Base-by-base conservation (phyloP, 495 filamentous ascomycete genomes). In the Penicillium daleae region DNA sequence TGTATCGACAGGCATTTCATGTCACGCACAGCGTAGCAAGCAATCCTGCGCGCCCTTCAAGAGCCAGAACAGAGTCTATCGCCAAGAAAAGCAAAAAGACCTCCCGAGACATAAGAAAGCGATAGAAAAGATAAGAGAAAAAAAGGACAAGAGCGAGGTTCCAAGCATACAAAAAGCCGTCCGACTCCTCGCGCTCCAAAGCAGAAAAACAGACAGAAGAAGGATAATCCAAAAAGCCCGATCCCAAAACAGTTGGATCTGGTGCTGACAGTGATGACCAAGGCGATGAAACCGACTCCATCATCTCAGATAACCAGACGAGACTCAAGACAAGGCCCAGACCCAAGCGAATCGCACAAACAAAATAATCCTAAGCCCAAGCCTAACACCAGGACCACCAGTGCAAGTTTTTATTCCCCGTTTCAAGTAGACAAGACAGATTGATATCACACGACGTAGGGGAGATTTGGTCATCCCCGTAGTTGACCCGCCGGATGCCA, bases 101-200 rank as follows among this genome's bases (percentile, higher is more conserved):
- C 54, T 56, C 54, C 54, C 33, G 27, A 53, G 39, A 24, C 26
- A 63, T n/a, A 21, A 55, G 10, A 22, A 46, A 22, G 29, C 21
- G 32, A 56, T n/a, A n/a, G 32, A 42, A 15, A 42, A 15, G 2
- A 29, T 42, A 3, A 40, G 8, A 56, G 35, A 56, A 15, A 19
- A 42, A 42, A 56, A 31, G 22, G 31, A 42, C 3, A 33, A 51
- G 33, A 27, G 48, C 56, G 33, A 57, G 56, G 60, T 58, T 40
- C 56, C 39, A 61, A 71, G 52, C 56, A 62, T 19, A 35, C 44
- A 64, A 59, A 60, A 65, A 66, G 65, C 72, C 72, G 59, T 69
- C 69, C 67, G 59, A 66, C 60, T 69, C 67, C 71, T 62, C 62
- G 59, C 63, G 62, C 58, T 66, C 65, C 66, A 62, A 71, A 59